Base-by-base conservation (phyloP, 1,284 basidiomycete genomes). In the Melampsora larici-populina region DNA sequence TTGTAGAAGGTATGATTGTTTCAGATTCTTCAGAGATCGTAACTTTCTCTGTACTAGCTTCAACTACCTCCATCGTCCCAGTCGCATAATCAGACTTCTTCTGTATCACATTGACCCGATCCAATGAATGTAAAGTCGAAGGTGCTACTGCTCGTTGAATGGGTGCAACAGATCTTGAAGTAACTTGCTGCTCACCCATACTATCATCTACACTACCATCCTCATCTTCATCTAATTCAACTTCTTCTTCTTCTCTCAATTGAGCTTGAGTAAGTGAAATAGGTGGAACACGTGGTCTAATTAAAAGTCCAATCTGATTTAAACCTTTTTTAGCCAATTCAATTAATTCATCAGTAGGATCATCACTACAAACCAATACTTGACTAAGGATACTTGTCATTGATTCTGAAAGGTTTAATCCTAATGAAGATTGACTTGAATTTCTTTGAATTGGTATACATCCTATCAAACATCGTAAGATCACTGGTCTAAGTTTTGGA, bases 261-360 rank as follows among this genome's bases (percentile, higher is more conserved):
- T 72, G 70, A 8, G 58, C 58, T 40, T 31, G 31, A 40, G 70
- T 63, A n/a, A 46, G 58, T 29, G 46, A 72, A 58, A 72, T 26
- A 6, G 58, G 58, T 4, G 70, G 70, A 18, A 72, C 70, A 4
- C 70, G 55, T 21, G 70, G 70, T n/a, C 70, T 31, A 40, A 49
- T 18, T 18, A 72, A 33, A 17, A 72, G 43, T 13, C 26, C 21
- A 29, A 72, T 60, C 7, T 24, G 5, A 29, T 40, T 46, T 4
- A 63, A 36, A 7, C 70, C 70, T 24, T 24, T 36, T 4, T 60
- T 31, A 29, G 70, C 70, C 40, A 63, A 40, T 29, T 63, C 36
- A 1, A 29, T 26, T 11, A 72, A 62, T 63, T 33, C 21, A 11
- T n/a, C 43, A 18, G 21, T 46, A 43, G 24, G n/a, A 43, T 24